phyloP scores from a whole-genome alignment of 2,329 filamentous ascomycete species.

The Diatrype stigma region DNA sequence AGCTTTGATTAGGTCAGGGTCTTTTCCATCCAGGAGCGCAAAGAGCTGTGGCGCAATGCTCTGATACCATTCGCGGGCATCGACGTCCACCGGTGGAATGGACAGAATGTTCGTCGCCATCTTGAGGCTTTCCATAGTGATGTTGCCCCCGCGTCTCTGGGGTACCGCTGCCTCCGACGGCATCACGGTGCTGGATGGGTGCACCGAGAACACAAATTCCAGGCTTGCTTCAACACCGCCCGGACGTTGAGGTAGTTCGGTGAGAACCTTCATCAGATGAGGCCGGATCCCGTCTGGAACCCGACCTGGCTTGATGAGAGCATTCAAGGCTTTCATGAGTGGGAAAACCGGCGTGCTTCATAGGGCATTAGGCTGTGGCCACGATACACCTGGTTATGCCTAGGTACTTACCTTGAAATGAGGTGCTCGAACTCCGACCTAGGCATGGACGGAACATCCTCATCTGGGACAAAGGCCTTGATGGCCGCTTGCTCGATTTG shows the following conservation, averaged over 20 bases:
- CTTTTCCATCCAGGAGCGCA: slow-evolving; percentile 56
- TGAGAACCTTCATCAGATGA: slow-evolving; percentile 53
- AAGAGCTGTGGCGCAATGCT: slow-evolving; percentile 59
- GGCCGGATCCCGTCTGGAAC: slow-evolving; percentile 57
- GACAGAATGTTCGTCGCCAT: slow-evolving; percentile 60
- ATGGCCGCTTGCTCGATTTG: slow-evolving; percentile 36
- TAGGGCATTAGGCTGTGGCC: slow-evolving; percentile 20
- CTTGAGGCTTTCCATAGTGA: slow-evolving; percentile 64
- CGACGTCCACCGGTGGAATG: slow-evolving; percentile 51
- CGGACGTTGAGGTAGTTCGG: slow-evolving; percentile 55
- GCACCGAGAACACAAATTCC: slow-evolving; percentile 68
- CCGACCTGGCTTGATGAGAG: slow-evolving; percentile 57
- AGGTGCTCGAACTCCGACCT: slow-evolving; percentile 45
- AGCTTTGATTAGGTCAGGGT: slow-evolving; percentile 53
- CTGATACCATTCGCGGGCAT: slow-evolving; percentile 55
- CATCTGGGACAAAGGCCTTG: slow-evolving; percentile 44
- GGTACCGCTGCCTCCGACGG: slow-evolving; percentile 36
- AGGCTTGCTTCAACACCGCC: slow-evolving; percentile 64
- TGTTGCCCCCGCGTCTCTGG: slow-evolving; percentile 56
- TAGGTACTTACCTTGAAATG: slow-evolving; percentile 45
- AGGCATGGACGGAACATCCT: slow-evolving; percentile 22
- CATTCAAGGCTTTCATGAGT: slow-evolving; percentile 58
- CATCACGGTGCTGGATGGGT: slow-evolving; percentile 47
- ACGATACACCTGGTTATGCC: slow-evolving; percentile 5
- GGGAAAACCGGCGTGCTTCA: slow-evolving; percentile 41